phyloP scores from a whole-genome alignment of 140 eudicot species.

The Anethum foeniculum region DNA sequence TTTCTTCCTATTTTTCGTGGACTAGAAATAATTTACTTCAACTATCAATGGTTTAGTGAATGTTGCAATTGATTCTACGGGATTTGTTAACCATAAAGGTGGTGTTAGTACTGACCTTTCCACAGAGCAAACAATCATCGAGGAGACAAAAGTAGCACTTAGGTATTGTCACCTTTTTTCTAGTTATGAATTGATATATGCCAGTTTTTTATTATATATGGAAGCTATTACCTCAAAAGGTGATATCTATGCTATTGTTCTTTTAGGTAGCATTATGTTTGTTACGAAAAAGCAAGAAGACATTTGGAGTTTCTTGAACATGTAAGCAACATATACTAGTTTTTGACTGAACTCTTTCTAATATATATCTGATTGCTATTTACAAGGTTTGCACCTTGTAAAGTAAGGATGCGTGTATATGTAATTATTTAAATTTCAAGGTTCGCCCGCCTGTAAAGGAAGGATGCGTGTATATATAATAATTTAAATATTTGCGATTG shows the following conservation, averaged over 20 bases:
- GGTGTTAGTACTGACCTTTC: no score
- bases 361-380: not conserved
- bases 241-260: no score
- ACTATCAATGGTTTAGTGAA: conserved; percentile 68
- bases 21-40: no score
- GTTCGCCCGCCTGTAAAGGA: not conserved
- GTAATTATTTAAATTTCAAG: not conserved
- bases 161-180: no score
- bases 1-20: no score
- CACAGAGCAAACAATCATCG: no score
- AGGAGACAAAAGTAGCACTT: no score
- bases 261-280: no score
- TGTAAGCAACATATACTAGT: conserved; percentile 40
- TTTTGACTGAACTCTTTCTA: not conserved
- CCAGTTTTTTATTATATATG: no score
- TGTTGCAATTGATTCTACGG: conserved; percentile 97
- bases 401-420: not conserved
- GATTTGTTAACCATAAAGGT: conserved; percentile 85
- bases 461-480: not conserved
- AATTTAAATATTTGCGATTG: not conserved
- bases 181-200: no score
- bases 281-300: conserved; percentile 68
- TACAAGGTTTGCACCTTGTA: not conserved
- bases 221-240: no score
- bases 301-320: conserved; percentile 83